Evolutionary conservation across 2,329 filamentous ascomycete species (phyloP).

Genomic region (Hypoxylon sp.): DNA sequence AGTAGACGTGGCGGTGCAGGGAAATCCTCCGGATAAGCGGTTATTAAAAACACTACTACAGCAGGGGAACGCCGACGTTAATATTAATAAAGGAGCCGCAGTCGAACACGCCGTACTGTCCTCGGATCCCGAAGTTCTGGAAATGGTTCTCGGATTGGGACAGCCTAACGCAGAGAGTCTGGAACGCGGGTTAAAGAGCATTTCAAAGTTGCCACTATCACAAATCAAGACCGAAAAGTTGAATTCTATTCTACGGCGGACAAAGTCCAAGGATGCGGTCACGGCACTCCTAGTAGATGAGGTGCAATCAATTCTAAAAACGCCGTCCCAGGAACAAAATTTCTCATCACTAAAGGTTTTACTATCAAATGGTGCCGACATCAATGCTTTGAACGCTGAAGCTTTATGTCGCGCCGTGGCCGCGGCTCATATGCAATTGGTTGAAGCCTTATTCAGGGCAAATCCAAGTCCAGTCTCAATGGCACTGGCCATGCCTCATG

Average conservation of each 20-base stretch:
- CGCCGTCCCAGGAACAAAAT: slow-evolving; percentile 53
- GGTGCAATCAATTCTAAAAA: slow-evolving; percentile 59
- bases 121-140: slow-evolving; percentile 61
- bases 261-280: slow-evolving; percentile 58
- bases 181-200: slow-evolving; percentile 56
- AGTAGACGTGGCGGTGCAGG: slow-evolving; percentile 57
- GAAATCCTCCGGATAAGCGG: slow-evolving; percentile 62
- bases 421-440: slow-evolving; percentile 58
- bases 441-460: slow-evolving; percentile 61
- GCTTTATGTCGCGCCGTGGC: slow-evolving; percentile 64
- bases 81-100: slow-evolving; percentile 59
- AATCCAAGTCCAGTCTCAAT: slow-evolving; percentile 58
- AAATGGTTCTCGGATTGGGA: slow-evolving; percentile 60
- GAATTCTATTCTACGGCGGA: slow-evolving; percentile 58
- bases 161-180: slow-evolving; percentile 59
- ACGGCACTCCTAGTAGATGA: slow-evolving; percentile 63
- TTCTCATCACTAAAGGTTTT: slow-evolving; percentile 61
- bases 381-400: slow-evolving; percentile 65
- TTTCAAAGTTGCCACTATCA: slow-evolving; percentile 59
- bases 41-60: slow-evolving; percentile 63
- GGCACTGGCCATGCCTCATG: slow-evolving; percentile 63
- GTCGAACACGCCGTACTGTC: slow-evolving; percentile 56
- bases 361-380: slow-evolving; percentile 63
- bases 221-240: slow-evolving; percentile 63
- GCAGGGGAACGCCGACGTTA: slow-evolving; percentile 65